phyloP scores from a whole-genome alignment of 176 grass and related monocot genomes.

The Secale cereale region DNA sequence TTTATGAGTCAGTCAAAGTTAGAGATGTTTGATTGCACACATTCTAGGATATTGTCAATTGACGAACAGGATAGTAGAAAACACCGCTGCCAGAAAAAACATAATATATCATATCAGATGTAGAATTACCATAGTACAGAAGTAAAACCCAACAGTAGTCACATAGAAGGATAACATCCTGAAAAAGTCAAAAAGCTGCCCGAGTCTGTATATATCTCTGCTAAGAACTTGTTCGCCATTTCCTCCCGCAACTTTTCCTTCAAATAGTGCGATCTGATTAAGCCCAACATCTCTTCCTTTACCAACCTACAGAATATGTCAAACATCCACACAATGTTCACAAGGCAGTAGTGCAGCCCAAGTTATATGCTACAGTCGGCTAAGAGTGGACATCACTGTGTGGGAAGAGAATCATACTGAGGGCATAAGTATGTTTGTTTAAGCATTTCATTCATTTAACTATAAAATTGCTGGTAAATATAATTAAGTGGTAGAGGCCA shows the following conservation, averaged over 20 bases:
- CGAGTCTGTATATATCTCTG: conserved; percentile 94
- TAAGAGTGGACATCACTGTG: background rate
- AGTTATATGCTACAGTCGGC: background rate
- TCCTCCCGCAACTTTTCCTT: conserved; percentile 98
- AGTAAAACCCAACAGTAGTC: conserved; percentile 87
- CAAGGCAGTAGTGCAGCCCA: background rate
- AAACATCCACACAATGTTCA: conserved; percentile 9
- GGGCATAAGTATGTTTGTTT: background rate
- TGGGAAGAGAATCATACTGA: background rate
- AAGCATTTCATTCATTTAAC: background rate
- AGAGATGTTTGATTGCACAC: background rate
- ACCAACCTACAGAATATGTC: conserved; percentile 60
- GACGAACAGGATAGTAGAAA: background rate
- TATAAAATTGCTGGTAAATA: background rate
- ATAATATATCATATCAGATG: conserved; percentile 6
- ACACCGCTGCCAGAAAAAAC: background rate
- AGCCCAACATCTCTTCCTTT: conserved; percentile 94
- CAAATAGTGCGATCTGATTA: conserved; percentile 94
- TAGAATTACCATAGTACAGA: conserved; percentile 87
- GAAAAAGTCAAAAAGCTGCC: conserved; percentile 95
- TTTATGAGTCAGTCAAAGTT: background rate
- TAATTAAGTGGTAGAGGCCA: background rate
- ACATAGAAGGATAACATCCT: conserved; percentile 96
- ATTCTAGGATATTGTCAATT: background rate
- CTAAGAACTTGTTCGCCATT: conserved; percentile 98